Base-by-base conservation (phyloP, 2,329 filamentous ascomycete species). In the Colletotrichum tropicale region DNA sequence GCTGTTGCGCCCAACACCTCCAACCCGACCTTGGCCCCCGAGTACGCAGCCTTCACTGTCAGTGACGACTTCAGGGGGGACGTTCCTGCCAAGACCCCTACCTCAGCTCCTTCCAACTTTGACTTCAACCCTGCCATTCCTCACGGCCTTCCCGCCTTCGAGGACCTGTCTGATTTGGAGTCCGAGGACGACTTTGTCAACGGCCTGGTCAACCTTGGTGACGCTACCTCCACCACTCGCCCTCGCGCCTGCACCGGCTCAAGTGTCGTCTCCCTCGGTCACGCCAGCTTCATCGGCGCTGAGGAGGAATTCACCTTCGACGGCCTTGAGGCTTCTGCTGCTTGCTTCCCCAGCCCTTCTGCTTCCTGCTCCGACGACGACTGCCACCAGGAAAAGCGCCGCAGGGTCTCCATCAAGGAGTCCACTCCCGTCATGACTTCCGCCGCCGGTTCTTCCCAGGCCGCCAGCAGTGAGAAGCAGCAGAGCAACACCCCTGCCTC, bases 161-260 rank as follows among this genome's bases (percentile, higher is more conserved):
- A 98, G 84, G 94, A 95, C 78, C 92, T 98, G 79, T 97, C 96
- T 28, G 96, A 98, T 81, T 90, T 98, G 72, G 96, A 98, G 83
- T 96, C 94, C 1, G 77, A 78, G 60, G 77, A 78, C 75, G 77
- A 78, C 66, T 78, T 78, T 21, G 77, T 78, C 69, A 78, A 78
- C 77, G 76, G 76, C 71, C 77, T 60, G 83, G 77, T 78, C n/a
- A 77, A 78, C 72, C 72, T 78, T 28, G 75, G 75, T 32, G 74
- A 76, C 71, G 70, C 62, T 38, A 75, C 88, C 24, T 86, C 88
- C 52, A 86, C 89, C 65, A 92, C 95, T 87, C 92, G 96, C 79
- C 91, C 92, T 43, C 91, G 92, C 56, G 91, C 92, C 38, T 87
- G 83, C 90, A 96, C 89, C 85, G 95, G 86, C 87, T 96, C 86